Evolutionary conservation across 2,329 filamentous ascomycete genomes (phyloP), one percentile per base, ranked within the genome.

Genomic region (Hymenoscyphus scutula): DNA sequence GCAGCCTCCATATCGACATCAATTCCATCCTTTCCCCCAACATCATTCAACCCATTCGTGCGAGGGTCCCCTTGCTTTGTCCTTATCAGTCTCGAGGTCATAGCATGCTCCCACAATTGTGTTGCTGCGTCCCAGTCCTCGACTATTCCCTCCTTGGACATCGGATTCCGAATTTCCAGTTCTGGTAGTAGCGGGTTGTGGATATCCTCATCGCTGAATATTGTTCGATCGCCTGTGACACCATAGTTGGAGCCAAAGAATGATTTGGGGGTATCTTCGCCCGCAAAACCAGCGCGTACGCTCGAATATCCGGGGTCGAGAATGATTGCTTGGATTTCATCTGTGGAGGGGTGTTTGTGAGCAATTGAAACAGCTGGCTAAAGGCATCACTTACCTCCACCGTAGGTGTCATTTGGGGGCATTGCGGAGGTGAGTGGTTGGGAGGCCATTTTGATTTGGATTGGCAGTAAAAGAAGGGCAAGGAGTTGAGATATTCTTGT

Each of bases 291-390:
- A 64, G 93, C 95, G 77, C 96, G 92, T 48, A 91, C 93, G 70
- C 87, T 89, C 74, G 90, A 91, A 79, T 92, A 97, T 65, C 96
- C 95, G 2, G 95, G 91, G 75, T 99, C 95, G 74, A 99, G 91
- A 41, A 99, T 91, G 70, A 99, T 90, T 59, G 96, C 96, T 38
- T 93, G 96, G 68, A 99, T 93, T 81, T 99, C 95, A 81, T 99
- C 95, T 97, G 72, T 62, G 57, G 64, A 51, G 45, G 27, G 58
- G 59, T n/a, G 59, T 58, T 58, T 58, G 63, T 45, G 27, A 63
- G 54, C 30, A 58, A 58, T 62, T 45, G 56, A 53, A 38, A 38
- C 53, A 54, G 53, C 53, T 54, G 30, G 58, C 45, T 41, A 60
- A 37, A 27, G 62, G 59, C 53, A 59, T 58, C 73, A 63, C 73